phyloP scores from a whole-genome alignment of 2,329 filamentous ascomycete genomes.

The Curvularia sp. region DNA sequence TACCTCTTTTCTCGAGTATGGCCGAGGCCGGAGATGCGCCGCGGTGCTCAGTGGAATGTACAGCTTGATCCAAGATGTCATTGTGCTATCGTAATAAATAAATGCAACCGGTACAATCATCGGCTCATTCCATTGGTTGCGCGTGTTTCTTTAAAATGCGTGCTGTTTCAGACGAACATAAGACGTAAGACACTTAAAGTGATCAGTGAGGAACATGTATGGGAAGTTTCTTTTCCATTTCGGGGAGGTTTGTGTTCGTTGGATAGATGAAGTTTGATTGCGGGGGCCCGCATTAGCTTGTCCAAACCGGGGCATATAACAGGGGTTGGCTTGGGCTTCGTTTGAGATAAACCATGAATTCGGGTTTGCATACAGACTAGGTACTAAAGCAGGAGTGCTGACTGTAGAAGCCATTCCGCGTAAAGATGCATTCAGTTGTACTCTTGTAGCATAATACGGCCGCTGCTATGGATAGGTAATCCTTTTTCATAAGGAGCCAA shows the following conservation, averaged over 20 bases:
- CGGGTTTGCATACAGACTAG: background rate
- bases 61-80: background rate
- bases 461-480: background rate
- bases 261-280: conserved; percentile 1
- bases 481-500: background rate
- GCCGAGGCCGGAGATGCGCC: background rate
- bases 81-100: background rate
- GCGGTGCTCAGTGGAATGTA: background rate
- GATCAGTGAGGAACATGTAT: background rate
- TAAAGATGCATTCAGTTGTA: background rate
- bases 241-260: background rate
- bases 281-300: background rate
- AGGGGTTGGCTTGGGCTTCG: background rate
- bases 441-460: background rate
- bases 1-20: background rate
- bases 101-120: background rate
- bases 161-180: background rate
- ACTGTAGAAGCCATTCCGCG: background rate
- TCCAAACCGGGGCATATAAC: background rate
- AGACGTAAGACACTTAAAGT: background rate
- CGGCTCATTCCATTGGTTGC: background rate
- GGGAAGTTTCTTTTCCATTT: background rate
- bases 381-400: background rate
- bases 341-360: background rate
- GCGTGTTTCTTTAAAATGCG: background rate